A percentile compares a stretch with the other conserved stretches of the same genome.
Conservation (phyloP, 768 basidiomycete species). For the Mycena metata region DNA sequence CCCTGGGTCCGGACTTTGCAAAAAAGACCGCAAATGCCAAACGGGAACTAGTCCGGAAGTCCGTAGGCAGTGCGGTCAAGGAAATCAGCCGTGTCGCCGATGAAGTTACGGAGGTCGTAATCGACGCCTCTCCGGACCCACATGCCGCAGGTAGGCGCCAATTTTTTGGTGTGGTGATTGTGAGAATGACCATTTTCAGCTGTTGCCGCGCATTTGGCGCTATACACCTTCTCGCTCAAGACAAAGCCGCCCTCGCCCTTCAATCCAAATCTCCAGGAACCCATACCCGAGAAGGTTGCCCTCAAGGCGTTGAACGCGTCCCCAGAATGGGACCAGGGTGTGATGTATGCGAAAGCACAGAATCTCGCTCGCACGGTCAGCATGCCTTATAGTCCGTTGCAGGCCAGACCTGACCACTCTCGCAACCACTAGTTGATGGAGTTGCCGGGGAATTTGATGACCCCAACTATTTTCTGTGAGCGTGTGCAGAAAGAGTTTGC, state of each 20-base stretch:
- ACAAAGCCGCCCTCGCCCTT: slow-evolving; percentile 77
- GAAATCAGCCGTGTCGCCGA: slow-evolving; percentile 70
- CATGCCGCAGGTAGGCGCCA: slow-evolving; percentile 78
- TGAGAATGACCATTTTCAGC: slow-evolving; percentile 55
- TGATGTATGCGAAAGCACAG: slow-evolving; percentile 81
- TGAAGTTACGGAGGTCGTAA: slow-evolving; percentile 69
- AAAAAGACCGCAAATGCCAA: slow-evolving; percentile 59
- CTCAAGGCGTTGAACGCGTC: slow-evolving; percentile 63
- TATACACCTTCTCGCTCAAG: slow-evolving; percentile 84
- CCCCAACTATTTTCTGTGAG: slow-evolving; percentile 86
- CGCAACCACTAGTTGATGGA: slow-evolving; percentile 74
- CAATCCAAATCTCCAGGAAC: slow-evolving; percentile 69
- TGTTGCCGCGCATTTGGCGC: slow-evolving; percentile 81
- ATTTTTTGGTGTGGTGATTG: neutral
- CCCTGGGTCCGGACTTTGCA: slow-evolving; percentile 69
- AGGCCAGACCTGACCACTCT: neutral
- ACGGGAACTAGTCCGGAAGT: slow-evolving; percentile 78
- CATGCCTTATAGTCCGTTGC: slow-evolving; percentile 5
- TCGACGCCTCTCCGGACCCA: slow-evolving; percentile 77
- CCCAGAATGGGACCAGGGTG: slow-evolving; percentile 80
- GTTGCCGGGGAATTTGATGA: slow-evolving; percentile 88
- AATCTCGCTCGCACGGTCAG: slow-evolving; percentile 83
- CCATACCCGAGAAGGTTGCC: slow-evolving; percentile 63
- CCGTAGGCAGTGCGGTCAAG: slow-evolving; percentile 81
- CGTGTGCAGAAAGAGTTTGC: slow-evolving; percentile 76